Percentiles rank a stretch among this genome's conserved stretches.
Evolutionary conservation across 768 basidiomycete species (phyloP).

Genomic region (Arthromyces matolae): DNA sequence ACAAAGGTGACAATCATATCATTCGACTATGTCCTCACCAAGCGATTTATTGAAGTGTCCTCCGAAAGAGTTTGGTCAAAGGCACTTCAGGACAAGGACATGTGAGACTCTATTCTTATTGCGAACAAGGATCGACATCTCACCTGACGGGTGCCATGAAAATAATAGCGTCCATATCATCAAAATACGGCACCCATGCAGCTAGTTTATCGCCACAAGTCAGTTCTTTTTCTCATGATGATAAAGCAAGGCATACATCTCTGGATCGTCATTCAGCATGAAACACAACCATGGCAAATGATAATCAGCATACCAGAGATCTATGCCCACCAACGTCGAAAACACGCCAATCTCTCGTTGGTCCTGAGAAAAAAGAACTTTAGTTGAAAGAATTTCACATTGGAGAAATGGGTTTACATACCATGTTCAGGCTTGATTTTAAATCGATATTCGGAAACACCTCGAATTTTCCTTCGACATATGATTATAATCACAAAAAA

Average conservation of each 20-base stretch:
- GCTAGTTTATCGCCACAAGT: constrained; percentile 28
- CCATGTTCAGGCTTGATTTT: constrained; percentile 42
- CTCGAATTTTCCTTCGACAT: constrained; percentile 23
- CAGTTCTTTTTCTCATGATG: neutral
- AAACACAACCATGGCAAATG: neutral
- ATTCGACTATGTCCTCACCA: constrained; percentile 37
- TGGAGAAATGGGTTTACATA: constrained; percentile 21
- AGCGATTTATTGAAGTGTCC: constrained; percentile 58
- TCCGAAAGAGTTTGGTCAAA: constrained; percentile 71
- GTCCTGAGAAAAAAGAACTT: constrained; percentile 15
- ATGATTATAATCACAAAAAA: neutral
- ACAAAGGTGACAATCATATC: neutral
- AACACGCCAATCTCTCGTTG: constrained; percentile 40
- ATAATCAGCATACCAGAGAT: constrained; percentile 47
- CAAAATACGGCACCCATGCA: constrained; percentile 59
- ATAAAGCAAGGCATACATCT: constrained; percentile 12
- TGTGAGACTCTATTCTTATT: neutral
- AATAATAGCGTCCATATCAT: constrained; percentile 71
- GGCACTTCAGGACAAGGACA: constrained; percentile 30
- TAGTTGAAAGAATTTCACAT: neutral
- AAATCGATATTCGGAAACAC: constrained; percentile 71
- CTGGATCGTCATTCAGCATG: constrained; percentile 2
- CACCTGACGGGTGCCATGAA: constrained; percentile 66
- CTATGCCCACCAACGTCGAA: constrained; percentile 63
- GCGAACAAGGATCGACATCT: neutral